Evolutionary conservation across 371 early-diverging fungal species (phyloP).

Genomic region (Mortierella polycephala): DNA sequence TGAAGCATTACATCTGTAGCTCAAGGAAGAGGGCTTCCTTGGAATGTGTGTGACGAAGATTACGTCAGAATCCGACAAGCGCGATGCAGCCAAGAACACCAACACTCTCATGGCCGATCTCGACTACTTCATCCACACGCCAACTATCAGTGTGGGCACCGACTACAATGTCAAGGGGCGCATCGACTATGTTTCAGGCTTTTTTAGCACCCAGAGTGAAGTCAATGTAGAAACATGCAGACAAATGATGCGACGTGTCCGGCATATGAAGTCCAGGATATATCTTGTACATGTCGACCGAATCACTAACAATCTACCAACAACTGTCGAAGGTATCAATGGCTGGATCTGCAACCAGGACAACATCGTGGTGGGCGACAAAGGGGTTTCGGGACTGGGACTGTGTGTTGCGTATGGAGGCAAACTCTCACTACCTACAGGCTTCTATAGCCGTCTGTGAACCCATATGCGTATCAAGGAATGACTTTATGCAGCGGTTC

Average conservation of each 20-base stretch:
- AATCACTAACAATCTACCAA: slow-evolving; percentile 6
- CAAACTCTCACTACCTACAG: too few relatives aligned
- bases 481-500: slow-evolving; percentile 20
- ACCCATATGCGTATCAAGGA: slow-evolving; percentile 8
- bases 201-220: slow-evolving; percentile 12
- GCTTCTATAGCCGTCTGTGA: too few relatives aligned
- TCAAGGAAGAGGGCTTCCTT: too few relatives aligned
- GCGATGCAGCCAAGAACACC: too few relatives aligned
- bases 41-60: too few relatives aligned
- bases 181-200: slow-evolving; percentile 13
- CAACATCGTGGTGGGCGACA: too few relatives aligned
- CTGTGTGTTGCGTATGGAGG: too few relatives aligned
- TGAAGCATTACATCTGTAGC: too few relatives aligned
- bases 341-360: too few relatives aligned
- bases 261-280: slow-evolving; percentile 4
- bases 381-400: too few relatives aligned
- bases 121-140: slow-evolving; percentile 25
- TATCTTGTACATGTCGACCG: slow-evolving; percentile 14
- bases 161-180: slow-evolving; percentile 11
- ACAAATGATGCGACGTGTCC: slow-evolving; percentile 19
- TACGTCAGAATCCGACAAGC: too few relatives aligned
- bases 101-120: slow-evolving; percentile 9
- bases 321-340: too few relatives aligned
- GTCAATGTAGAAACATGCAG: slow-evolving; percentile 18
- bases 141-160: slow-evolving; percentile 19